These are phyloP conservation scores for Dactylonectria estremocensis DNA, from an alignment of 2,329 filamentous ascomycete species.

Conservation along the genomic window DNA sequence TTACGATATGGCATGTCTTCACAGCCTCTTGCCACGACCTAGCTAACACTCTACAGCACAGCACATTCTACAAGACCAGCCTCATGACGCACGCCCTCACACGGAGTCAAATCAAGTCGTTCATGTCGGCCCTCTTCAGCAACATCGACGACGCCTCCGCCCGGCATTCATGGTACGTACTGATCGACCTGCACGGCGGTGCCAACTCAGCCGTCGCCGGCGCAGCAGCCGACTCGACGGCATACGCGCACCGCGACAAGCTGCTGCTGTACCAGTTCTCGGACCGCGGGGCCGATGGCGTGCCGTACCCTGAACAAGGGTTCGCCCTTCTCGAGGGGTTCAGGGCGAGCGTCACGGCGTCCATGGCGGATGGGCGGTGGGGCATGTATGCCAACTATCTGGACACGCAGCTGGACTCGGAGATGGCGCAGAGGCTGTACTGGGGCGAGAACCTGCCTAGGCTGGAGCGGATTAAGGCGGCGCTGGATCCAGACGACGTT, in stretches of 20 bases:
- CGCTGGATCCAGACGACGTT: conserved; percentile 55
- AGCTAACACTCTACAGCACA: conserved; percentile 42
- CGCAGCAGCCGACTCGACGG: conserved; percentile 44
- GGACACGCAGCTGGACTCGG: conserved; percentile 54
- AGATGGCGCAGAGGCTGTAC: conserved; percentile 54
- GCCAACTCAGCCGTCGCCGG: conserved; percentile 55
- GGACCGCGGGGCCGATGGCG: conserved; percentile 53
- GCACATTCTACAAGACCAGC: conserved; percentile 51
- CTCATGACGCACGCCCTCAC: conserved; percentile 48
- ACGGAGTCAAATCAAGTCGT: conserved; percentile 38
- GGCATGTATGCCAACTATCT: conserved; percentile 61
- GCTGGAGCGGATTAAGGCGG: conserved; percentile 54
- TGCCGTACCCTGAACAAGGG: conserved; percentile 51
- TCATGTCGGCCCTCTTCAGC: conserved; percentile 39
- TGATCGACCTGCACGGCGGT: conserved; percentile 52
- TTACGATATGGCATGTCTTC: conserved; percentile 41
- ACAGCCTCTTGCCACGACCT: rapidly evolving
- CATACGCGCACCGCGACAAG: conserved; percentile 60
- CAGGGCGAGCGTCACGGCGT: conserved; percentile 50
- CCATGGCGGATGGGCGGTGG: conserved; percentile 49
- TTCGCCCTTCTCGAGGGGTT: conserved; percentile 54
- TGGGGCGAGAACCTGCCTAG: conserved; percentile 54
- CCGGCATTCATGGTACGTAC: conserved; percentile 42
- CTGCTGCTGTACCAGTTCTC: conserved; percentile 67
- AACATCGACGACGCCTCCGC: conserved; percentile 33